Conservation (phyloP, 2,329 filamentous ascomycete genomes). For the Blastomyces percursus region DNA sequence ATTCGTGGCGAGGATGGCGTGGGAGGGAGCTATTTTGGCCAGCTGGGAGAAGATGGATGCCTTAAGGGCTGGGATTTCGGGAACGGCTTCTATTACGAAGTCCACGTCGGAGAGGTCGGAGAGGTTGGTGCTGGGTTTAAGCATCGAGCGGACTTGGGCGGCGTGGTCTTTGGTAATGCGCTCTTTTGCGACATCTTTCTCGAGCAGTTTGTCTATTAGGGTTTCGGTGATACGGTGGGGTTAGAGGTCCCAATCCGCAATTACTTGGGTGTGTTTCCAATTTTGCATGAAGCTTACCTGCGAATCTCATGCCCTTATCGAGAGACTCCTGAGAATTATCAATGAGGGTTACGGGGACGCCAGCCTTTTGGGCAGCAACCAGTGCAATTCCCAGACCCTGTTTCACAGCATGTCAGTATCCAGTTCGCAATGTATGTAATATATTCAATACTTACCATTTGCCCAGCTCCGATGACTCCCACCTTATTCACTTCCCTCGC, state of each 20-base stretch:
- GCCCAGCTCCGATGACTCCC: conserved; percentile 86
- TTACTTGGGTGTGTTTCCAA: not conserved
- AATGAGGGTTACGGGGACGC: conserved; percentile 73
- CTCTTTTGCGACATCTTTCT: conserved; percentile 83
- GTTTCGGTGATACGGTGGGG: not conserved
- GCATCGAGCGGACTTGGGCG: conserved; percentile 56
- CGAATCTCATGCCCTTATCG: conserved; percentile 82
- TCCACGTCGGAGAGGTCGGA: conserved; percentile 73
- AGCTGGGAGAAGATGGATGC: conserved; percentile 75
- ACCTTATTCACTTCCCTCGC: conserved; percentile 64
- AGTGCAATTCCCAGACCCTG: conserved; percentile 93
- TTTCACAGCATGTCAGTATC: not conserved
- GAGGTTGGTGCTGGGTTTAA: conserved; percentile 61
- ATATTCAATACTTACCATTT: conserved; percentile 59
- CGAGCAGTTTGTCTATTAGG: conserved; percentile 67
- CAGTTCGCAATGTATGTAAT: not conserved
- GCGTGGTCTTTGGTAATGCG: conserved; percentile 74
- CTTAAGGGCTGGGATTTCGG: conserved; percentile 82
- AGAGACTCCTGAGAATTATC: conserved; percentile 76
- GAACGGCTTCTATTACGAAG: conserved; percentile 96
- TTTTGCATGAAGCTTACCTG: conserved; percentile 45
- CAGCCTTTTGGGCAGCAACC: conserved; percentile 75
- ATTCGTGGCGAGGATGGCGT: conserved; percentile 91
- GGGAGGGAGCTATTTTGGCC: conserved; percentile 66
- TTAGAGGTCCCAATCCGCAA: not conserved